A percentile compares a stretch with the other conserved stretches of the same genome.
phyloP scores from a whole-genome alignment of 148 eudicot genomes.

The Arbutus unedo region DNA sequence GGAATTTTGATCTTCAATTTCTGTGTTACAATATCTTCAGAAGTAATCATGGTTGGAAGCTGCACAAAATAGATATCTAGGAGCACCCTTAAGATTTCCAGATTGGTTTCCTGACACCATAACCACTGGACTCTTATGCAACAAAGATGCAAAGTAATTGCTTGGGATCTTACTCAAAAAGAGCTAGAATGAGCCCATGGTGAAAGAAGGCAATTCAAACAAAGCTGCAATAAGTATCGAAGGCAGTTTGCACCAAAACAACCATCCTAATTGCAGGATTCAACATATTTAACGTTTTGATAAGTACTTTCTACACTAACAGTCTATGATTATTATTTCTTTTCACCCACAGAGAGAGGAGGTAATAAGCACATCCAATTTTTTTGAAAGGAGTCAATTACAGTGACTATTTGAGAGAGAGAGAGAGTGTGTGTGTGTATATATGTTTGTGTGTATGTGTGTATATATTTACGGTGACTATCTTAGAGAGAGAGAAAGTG shows the following conservation, averaged over 20 bases:
- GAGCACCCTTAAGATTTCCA: background rate
- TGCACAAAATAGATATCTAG: constrained; percentile 9
- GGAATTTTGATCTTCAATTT: constrained; percentile 39
- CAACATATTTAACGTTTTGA: background rate
- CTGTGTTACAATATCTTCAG: constrained; percentile 17
- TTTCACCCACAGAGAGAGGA: background rate
- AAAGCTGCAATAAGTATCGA: background rate
- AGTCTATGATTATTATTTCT: background rate
- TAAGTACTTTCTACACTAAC: background rate
- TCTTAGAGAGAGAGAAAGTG: too few species aligned
- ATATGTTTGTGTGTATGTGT: too few species aligned
- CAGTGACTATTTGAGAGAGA: too few species aligned
- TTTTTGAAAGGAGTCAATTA: background rate
- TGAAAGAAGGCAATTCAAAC: constrained; percentile 4
- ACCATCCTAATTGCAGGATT: background rate
- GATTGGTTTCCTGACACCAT: constrained; percentile 10
- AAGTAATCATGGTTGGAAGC: constrained; percentile 22
- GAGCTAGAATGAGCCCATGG: background rate
- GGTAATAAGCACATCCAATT: background rate
- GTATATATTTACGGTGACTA: too few species aligned
- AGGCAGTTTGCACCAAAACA: background rate
- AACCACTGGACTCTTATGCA: background rate
- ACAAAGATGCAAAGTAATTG: background rate
- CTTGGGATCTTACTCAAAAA: background rate
- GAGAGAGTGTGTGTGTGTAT: too few species aligned